phyloP scores from a whole-genome alignment of 495 filamentous ascomycete genomes.

The Glonium stellatum region DNA sequence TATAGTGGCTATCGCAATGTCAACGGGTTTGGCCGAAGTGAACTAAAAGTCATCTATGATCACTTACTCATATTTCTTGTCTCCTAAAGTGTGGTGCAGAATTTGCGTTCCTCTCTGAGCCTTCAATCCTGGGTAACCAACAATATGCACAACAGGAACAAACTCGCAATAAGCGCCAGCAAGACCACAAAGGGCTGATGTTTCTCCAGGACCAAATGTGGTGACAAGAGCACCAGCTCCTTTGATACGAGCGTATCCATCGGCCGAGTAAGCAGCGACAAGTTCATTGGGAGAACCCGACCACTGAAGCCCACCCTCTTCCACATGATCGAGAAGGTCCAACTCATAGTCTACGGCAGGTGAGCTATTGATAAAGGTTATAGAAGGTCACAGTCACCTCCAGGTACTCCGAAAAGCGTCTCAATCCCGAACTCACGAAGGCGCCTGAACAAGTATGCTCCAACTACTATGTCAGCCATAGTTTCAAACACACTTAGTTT shows the following conservation, averaged over 20 bases:
- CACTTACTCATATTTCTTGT: slow-evolving; percentile 26
- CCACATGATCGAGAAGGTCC: slow-evolving; percentile 27
- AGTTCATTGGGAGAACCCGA: slow-evolving; percentile 30
- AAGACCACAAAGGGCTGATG: slow-evolving; percentile 24
- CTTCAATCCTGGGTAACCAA: slow-evolving; percentile 46
- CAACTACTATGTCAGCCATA: slow-evolving; percentile 8
- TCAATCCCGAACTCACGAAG: slow-evolving; percentile 13
- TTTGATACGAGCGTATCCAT: slow-evolving; percentile 30
- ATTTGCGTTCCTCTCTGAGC: slow-evolving; percentile 9
- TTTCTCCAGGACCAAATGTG: slow-evolving; percentile 17
- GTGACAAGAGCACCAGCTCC: slow-evolving; percentile 26
- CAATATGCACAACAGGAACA: slow-evolving; percentile 58
- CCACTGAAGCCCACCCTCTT: slow-evolving; percentile 18
- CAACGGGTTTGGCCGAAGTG: no score
- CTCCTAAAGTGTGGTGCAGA: slow-evolving; percentile 28
- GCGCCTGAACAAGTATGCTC: slow-evolving; percentile 13
- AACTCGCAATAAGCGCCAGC: slow-evolving; percentile 27
- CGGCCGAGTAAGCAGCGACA: slow-evolving; percentile 27
- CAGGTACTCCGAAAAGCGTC: slow-evolving; percentile 16
- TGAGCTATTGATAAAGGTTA: no score
- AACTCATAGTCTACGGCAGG: slow-evolving; percentile 29
- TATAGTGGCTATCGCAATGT: slow-evolving; percentile 32
- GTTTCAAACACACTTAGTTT: no score
- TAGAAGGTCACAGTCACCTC: no score
- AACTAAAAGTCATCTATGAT: no score